Percentiles rank a stretch among this genome's conserved stretches.
These are phyloP conservation scores for Suillus subaureus DNA, from an alignment of 768 basidiomycete genomes.

Conservation along the genomic window DNA sequence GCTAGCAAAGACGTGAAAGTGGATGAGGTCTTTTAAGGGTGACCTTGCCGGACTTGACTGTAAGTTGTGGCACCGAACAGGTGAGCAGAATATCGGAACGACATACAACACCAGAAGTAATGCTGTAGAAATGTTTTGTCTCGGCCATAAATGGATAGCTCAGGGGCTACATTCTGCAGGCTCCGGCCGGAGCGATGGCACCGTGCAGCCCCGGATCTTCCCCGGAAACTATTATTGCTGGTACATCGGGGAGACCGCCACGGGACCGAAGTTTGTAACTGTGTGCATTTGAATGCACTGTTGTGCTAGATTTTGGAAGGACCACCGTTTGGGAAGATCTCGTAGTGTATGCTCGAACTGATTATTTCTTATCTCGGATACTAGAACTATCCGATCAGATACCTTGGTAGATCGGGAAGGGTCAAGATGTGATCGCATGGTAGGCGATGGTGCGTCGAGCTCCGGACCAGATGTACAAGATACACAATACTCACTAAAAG, in stretches of 20 bases:
- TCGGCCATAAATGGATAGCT: background rate
- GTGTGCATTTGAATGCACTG: background rate
- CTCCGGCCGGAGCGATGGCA: background rate
- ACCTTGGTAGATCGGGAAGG: background rate
- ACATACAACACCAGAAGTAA: background rate
- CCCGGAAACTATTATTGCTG: background rate
- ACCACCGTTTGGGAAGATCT: background rate
- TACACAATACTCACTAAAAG: background rate
- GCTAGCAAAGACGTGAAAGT: background rate
- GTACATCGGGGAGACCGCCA: background rate
- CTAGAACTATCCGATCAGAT: background rate
- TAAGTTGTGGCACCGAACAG: background rate
- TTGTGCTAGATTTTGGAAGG: background rate
- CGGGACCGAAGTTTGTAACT: background rate
- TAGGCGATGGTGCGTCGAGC: background rate
- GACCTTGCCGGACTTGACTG: background rate
- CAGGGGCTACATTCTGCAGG: background rate
- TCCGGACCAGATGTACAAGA: background rate
- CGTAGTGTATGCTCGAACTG: background rate
- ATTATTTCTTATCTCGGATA: background rate
- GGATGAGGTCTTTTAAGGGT: background rate
- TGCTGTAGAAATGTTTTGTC: too few relatives aligned
- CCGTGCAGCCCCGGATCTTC: background rate
- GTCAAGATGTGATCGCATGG: background rate
- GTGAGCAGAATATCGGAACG: background rate